Evolutionary conservation across 2,329 filamentous ascomycete species (phyloP), one percentile per base, ranked within the genome.

Genomic region (Epichloe baconii): DNA sequence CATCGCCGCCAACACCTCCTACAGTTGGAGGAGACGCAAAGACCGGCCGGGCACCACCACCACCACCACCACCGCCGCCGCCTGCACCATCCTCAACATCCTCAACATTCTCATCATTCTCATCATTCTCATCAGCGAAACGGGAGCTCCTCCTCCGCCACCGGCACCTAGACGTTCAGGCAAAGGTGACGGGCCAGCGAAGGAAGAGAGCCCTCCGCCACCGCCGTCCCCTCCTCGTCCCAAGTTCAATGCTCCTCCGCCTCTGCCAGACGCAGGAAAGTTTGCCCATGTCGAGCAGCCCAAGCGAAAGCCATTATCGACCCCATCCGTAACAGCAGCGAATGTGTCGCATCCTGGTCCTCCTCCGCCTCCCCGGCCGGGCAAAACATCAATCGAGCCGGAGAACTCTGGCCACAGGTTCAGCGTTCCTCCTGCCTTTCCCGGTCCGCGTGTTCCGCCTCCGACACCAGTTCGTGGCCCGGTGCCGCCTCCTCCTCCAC

Each of bases 251-350:
- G 91, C 88, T 8, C 93, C 93, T 44, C 93, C 93, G 36, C 87
- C 91, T 2, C 70, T 97, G 53, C 81, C 88, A 51, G 90, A 95
- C 66, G 93, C 93, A 52, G 93, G 93, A 38, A 95, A 88, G 67
- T 93, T 81, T 63, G 88, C 85, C 3, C 75, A 83, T 68, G 77
- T 66, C 59, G 72, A 64, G 26, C 58, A 61, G 31, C 57, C 61
- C 14, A 61, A 59, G 41, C 60, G 63, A 31, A 53, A 62, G 37
- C 57, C 59, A 11, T 38, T 54, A 2, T 52, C 65, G 8, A 56
- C 44, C 11, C 19, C 51, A 42, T 40, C 50, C 8, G 8, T 46
- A 12, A 5, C 41, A 19, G 34, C 43, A 34, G 45, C 37, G 36
- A 10, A 42, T 19, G 40, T 19, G 36, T 47, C 47, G 15, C 47